A percentile compares a stretch with the other conserved stretches of the same genome.
Evolutionary conservation across 2,329 filamentous ascomycete genomes (phyloP).

Genomic region (Aspergillus japonicus): DNA sequence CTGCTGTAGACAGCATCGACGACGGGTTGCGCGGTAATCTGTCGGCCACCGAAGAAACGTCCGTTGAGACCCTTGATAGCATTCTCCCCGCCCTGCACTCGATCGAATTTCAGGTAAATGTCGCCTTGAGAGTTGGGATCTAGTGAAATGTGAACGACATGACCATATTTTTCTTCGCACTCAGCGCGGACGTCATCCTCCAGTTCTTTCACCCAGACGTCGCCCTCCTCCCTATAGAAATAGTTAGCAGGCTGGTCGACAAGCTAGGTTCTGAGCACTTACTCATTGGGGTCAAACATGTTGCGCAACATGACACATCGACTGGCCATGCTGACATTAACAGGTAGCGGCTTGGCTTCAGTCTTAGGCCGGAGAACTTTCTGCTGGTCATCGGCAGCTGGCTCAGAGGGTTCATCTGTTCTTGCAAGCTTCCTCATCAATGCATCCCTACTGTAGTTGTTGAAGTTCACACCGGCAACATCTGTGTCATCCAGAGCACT

Average conservation of each 20-base stretch:
- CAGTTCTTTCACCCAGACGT: constrained; percentile 86
- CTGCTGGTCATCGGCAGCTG: constrained; percentile 62
- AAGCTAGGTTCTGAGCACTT: constrained; percentile 46
- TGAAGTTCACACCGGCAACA: constrained; percentile 98
- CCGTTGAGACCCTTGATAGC: constrained; percentile 97
- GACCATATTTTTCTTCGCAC: constrained; percentile 92
- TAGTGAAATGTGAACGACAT: constrained; percentile 94
- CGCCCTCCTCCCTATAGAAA: constrained; percentile 71
- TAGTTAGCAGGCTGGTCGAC: constrained; percentile 33
- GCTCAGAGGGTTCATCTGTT: constrained; percentile 75
- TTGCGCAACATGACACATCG: constrained; percentile 93
- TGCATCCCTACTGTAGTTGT: constrained; percentile 96
- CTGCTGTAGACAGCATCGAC: constrained; percentile 99
- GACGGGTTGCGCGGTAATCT: constrained; percentile 92
- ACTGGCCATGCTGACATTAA: constrained; percentile 88
- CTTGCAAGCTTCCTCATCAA: constrained; percentile 98
- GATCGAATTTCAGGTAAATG: constrained; percentile 98
- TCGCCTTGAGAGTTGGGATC: constrained; percentile 93
- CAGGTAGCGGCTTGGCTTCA: constrained; percentile 72
- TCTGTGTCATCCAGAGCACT: constrained; percentile 97
- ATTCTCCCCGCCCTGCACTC: constrained; percentile 91
- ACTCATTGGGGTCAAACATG: constrained; percentile 92
- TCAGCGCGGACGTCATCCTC: constrained; percentile 91
- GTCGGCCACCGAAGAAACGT: constrained; percentile 87
- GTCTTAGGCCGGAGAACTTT: constrained; percentile 75